These are phyloP conservation scores for Diaporthe citriasiana DNA, from an alignment of 2,329 filamentous ascomycete species.

Conservation along the genomic window DNA sequence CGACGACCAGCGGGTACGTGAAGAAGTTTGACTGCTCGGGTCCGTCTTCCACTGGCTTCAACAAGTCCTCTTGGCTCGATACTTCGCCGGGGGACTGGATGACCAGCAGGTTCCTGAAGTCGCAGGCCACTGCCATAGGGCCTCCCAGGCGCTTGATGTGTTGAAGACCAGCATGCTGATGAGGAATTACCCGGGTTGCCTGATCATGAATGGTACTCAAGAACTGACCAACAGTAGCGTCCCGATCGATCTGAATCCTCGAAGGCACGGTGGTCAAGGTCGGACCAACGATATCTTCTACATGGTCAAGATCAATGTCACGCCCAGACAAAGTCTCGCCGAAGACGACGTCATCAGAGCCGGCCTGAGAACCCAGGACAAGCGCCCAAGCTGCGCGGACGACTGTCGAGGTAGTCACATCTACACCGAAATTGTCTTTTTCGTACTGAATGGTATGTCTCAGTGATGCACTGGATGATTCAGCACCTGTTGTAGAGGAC, in stretches of 20 bases:
- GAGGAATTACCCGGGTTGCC: constrained; percentile 60
- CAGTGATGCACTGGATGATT: neutral
- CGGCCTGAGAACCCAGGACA: neutral
- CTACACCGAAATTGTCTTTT: neutral
- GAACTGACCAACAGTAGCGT: constrained; percentile 53
- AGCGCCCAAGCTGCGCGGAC: constrained; percentile 52
- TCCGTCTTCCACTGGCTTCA: constrained; percentile 5
- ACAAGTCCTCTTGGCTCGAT: neutral
- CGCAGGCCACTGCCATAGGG: constrained; percentile 2
- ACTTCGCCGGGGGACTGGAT: constrained; percentile 9
- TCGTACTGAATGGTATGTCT: neutral
- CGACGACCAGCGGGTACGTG: constrained; percentile 14
- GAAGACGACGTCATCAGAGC: constrained; percentile 18
- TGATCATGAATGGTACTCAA: neutral
- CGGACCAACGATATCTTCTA: constrained; percentile 31
- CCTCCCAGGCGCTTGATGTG: constrained; percentile 66
- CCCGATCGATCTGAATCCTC: constrained; percentile 51
- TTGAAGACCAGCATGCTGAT: constrained; percentile 74
- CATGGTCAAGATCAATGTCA: constrained; percentile 24
- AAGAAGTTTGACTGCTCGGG: constrained; percentile 13
- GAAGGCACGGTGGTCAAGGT: constrained; percentile 73
- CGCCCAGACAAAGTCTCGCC: constrained; percentile 35
- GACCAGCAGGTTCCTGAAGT: constrained; percentile 12
- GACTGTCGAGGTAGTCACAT: constrained; percentile 50
- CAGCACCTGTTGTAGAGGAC: neutral